A percentile compares a stretch with the other conserved stretches of the same genome.
Evolutionary conservation across 129 eudicot species (phyloP).

Genomic region (Chrysanthemum seticuspe): DNA sequence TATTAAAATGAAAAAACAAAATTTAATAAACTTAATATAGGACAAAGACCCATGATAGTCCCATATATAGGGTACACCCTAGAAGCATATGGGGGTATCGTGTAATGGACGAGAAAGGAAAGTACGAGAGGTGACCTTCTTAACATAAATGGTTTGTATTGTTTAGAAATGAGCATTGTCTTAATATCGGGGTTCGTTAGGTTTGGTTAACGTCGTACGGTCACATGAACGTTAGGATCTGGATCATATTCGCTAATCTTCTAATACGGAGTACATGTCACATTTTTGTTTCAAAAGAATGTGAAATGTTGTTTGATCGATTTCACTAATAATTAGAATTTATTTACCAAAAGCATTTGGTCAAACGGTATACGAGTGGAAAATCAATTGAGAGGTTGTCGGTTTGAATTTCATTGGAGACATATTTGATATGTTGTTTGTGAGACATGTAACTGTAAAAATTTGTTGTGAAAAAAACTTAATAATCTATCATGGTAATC

Average conservation of each 20-base stretch:
- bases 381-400: too few species aligned
- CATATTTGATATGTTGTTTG: too few species aligned
- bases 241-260: not conserved
- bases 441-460: too few species aligned
- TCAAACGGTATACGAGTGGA: too few species aligned
- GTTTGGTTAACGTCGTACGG: constrained; percentile 18
- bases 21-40: not conserved
- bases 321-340: too few species aligned
- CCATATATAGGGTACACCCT: not conserved
- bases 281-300: not conserved
- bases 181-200: constrained; percentile 7
- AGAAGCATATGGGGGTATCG: constrained; percentile 8
- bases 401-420: too few species aligned
- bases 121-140: constrained; percentile 10
- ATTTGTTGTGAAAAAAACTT: too few species aligned
- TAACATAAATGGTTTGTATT: constrained; percentile 23
- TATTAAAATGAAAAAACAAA: not conserved
- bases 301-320: not conserved
- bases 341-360: too few species aligned
- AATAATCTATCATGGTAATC: too few species aligned
- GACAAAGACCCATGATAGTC: not conserved
- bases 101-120: constrained; percentile 24
- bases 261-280: not conserved
- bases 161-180: not conserved
- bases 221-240: constrained; percentile 3